phyloP scores from a whole-genome alignment of 2,329 filamentous ascomycete genomes.

The Plectosphaerella sp. region DNA sequence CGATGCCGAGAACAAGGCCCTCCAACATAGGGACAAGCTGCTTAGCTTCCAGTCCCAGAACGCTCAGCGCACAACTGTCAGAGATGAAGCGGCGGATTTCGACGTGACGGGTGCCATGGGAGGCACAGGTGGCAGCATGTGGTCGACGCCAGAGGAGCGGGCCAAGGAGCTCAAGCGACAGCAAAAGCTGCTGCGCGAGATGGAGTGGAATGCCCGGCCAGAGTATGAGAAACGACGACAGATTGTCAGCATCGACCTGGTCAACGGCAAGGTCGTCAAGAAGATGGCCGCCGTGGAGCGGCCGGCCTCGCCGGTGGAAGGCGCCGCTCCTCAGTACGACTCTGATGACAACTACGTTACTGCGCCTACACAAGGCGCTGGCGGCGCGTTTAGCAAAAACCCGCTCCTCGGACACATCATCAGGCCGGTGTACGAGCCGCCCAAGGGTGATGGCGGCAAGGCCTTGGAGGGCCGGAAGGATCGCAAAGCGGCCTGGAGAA shows the following conservation, averaged over 20 bases:
- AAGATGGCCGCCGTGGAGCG: slow-evolving; percentile 63
- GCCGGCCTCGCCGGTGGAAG: slow-evolving; percentile 46
- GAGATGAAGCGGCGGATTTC: slow-evolving; percentile 74
- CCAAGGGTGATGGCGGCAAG: slow-evolving; percentile 48
- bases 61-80: slow-evolving; percentile 74
- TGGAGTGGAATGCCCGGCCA: slow-evolving; percentile 79
- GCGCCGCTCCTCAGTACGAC: slow-evolving; percentile 11
- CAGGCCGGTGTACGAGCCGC: slow-evolving; percentile 52
- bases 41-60: slow-evolving; percentile 83
- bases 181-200: slow-evolving; percentile 76
- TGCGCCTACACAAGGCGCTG: slow-evolving; percentile 19
- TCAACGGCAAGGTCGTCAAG: slow-evolving; percentile 70
- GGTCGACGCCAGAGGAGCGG: slow-evolving; percentile 79
- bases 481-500: slow-evolving; percentile 45
- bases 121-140: slow-evolving; percentile 59
- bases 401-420: slow-evolving; percentile 63
- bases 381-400: slow-evolving; percentile 64
- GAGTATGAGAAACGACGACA: slow-evolving; percentile 87
- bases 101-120: slow-evolving; percentile 43
- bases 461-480: slow-evolving; percentile 37
- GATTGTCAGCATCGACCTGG: slow-evolving; percentile 80
- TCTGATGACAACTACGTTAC: slow-evolving; percentile 21
- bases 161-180: slow-evolving; percentile 81
- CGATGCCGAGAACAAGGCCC: slow-evolving; percentile 63
- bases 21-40: slow-evolving; percentile 75